A percentile compares a stretch with the other conserved stretches of the same genome.
Evolutionary conservation across 495 filamentous ascomycete genomes (phyloP).

Genomic region (Eremomyces bilateralis): DNA sequence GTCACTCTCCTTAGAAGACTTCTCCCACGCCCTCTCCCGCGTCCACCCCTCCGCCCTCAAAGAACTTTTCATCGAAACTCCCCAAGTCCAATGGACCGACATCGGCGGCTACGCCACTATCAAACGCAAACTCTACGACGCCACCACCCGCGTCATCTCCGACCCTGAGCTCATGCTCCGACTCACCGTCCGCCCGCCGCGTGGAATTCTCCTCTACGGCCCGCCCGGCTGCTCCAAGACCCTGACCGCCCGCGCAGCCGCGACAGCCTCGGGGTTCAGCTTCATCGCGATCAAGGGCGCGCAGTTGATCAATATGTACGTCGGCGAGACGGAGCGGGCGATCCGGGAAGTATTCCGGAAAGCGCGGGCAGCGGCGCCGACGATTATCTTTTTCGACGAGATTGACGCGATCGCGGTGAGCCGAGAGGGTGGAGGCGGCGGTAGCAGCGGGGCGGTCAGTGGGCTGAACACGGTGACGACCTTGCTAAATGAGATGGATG

Average conservation of each 20-base stretch:
- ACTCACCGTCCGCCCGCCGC: slow-evolving; percentile 42
- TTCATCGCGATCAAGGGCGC: slow-evolving; percentile 95
- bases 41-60: slow-evolving; percentile 70
- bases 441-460: slow-evolving; percentile 21
- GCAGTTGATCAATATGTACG: slow-evolving; percentile 91
- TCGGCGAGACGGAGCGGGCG: slow-evolving; percentile 83
- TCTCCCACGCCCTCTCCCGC: slow-evolving; percentile 30
- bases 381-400: slow-evolving; percentile 97
- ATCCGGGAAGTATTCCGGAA: slow-evolving; percentile 76
- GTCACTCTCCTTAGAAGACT: slow-evolving; percentile 19
- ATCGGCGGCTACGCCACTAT: slow-evolving; percentile 75
- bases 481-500: slow-evolving; percentile 89
- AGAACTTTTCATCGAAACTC: slow-evolving; percentile 72
- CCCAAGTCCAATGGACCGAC: slow-evolving; percentile 70
- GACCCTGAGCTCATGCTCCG: slow-evolving; percentile 36
- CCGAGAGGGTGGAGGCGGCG: slow-evolving; percentile 29
- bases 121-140: slow-evolving; percentile 43
- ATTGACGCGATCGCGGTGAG: slow-evolving; percentile 82
- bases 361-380: slow-evolving; percentile 66
- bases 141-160: slow-evolving; percentile 44
- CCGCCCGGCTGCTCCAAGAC: slow-evolving; percentile 96
- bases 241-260: slow-evolving; percentile 76
- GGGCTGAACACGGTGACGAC: slow-evolving; percentile 76
- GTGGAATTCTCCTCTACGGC: slow-evolving; percentile 80
- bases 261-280: slow-evolving; percentile 77